A percentile compares a stretch with the other conserved stretches of the same genome.
phyloP scores from a whole-genome alignment of 192 early-diverging fungal species.

The Allomyces arbusculus region DNA sequence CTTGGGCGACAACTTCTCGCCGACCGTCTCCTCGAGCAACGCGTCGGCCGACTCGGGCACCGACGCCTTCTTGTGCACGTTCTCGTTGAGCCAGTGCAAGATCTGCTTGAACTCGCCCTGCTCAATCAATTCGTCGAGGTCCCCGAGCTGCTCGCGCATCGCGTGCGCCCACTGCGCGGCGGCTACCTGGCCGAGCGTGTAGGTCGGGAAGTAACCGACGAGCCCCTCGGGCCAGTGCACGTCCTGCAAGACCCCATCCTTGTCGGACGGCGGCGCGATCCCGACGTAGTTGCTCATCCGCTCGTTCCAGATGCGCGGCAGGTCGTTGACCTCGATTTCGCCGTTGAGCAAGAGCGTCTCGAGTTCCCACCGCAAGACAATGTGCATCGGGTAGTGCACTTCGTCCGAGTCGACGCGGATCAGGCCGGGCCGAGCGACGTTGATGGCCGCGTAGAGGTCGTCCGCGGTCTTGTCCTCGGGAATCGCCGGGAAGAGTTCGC shows the following conservation, averaged over 20 bases:
- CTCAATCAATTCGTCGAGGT: slow-evolving; percentile 10
- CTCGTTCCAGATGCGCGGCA: slow-evolving; percentile 12
- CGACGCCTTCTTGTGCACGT: slow-evolving; percentile 12
- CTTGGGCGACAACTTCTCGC: slow-evolving; percentile 8
- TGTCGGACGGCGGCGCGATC: slow-evolving; percentile 10
- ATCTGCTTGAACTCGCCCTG: slow-evolving; percentile 16
- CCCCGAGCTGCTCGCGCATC: slow-evolving; percentile 1
- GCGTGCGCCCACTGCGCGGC: slow-evolving; percentile 1
- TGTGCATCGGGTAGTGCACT: slow-evolving; percentile 16
- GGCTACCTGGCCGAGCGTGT: slow-evolving; percentile 17
- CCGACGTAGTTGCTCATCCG: slow-evolving; percentile 20
- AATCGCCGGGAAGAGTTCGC: slow-evolving; percentile 9
- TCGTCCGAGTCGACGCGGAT: slow-evolving; percentile 19
- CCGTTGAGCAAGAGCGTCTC: slow-evolving; percentile 12
- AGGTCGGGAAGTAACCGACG: slow-evolving; percentile 20
- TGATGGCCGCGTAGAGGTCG: slow-evolving; percentile 13
- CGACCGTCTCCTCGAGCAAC: slow-evolving; percentile 11
- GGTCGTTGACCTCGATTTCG: slow-evolving; percentile 10
- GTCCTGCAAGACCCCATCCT: slow-evolving; percentile 15
- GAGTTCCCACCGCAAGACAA: slow-evolving; percentile 16
- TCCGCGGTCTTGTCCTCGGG: slow-evolving; percentile 6
- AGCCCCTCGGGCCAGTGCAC: slow-evolving; percentile 15
- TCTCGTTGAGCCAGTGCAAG: slow-evolving; percentile 17
- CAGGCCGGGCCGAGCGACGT: slow-evolving; percentile 3
- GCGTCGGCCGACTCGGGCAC: slow-evolving; percentile 12